Conservation (phyloP, 2,329 filamentous ascomycete species). For the Ilyonectria sp. region DNA sequence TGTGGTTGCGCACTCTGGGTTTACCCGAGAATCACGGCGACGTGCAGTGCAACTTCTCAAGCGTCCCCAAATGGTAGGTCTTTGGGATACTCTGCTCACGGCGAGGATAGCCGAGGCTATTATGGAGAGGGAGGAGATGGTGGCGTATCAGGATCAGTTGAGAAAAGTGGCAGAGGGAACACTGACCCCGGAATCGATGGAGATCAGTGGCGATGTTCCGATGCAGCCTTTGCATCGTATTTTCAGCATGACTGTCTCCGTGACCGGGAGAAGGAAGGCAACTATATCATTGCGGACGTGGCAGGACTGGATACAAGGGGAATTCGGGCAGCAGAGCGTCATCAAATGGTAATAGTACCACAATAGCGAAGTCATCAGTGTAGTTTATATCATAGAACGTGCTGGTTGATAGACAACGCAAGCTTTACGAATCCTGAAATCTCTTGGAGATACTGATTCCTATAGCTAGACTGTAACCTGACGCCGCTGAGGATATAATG, state of each 20-base stretch:
- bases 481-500: no score
- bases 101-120: background rate
- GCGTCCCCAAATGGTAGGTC: background rate
- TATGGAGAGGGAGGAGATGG: conserved; percentile 26
- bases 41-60: background rate
- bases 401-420: no score
- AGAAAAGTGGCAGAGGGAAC: background rate
- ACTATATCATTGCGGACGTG: conserved; percentile 19
- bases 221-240: conserved; percentile 30
- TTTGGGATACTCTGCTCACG: background rate
- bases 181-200: no score
- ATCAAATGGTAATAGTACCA: background rate
- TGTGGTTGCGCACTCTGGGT: background rate
- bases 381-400: no score
- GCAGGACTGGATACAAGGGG: conserved; percentile 10
- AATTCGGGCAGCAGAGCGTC: background rate
- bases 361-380: no score
- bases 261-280: conserved; percentile 17
- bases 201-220: background rate
- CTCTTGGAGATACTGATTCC: no score
- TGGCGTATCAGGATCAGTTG: conserved; percentile 3
- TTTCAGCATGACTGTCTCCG: conserved; percentile 24
- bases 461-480: no score
- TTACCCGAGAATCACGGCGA: background rate
- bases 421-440: no score